Evolutionary conservation across 2,329 filamentous ascomycete genomes (phyloP), one percentile per base, ranked within the genome.

Genomic region (Cladosporium sp.): DNA sequence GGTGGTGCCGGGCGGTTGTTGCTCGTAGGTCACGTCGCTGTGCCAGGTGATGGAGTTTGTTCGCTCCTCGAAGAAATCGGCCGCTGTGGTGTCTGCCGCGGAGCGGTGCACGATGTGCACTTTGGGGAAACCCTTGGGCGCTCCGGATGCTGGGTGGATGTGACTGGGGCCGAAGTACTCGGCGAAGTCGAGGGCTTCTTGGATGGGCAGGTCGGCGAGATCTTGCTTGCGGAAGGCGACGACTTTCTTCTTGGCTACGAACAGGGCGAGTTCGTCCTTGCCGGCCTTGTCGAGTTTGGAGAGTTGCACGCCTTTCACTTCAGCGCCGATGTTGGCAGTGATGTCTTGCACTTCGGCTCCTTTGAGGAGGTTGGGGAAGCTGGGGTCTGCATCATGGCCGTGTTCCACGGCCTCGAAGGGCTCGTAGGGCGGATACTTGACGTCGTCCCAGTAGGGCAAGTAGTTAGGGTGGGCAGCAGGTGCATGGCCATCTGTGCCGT

Each of bases 1-100:
- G 0, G 91, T 95, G 0, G 89, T 95, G 25, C 89, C 88, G 0
- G 91, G 89, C 1, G 91, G 89, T 70, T 96, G 90, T 57, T 80
- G 73, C 72, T 95, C 91, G 64, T 94, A 95, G 0, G 86, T 87
- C 1, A 95, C 84, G 58, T 95, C 90, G 0, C 84, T 87, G 71
- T 95, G 90, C 89, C 89, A 95, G 7, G 88, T 88, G 29, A 56
- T 54, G 1, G 84, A 87, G 69, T 84, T 92, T 3, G 86, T 91
- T 18, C 86, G 79, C 40, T 80, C 79, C 49, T 78, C 71, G 57
- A 89, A 83, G 67, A 85, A 86, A 42, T 78, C 73, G 16, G 78
- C 70, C 16, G 75, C 78, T 2, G 74, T 78, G 6, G 76, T 80
- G 58, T 87, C 84, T 52, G 80, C 72, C 42, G 80, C 84, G 16